These are phyloP conservation scores for Peltaster fructicola DNA, from an alignment of 2,329 filamentous ascomycete species.

Conservation along the genomic window DNA sequence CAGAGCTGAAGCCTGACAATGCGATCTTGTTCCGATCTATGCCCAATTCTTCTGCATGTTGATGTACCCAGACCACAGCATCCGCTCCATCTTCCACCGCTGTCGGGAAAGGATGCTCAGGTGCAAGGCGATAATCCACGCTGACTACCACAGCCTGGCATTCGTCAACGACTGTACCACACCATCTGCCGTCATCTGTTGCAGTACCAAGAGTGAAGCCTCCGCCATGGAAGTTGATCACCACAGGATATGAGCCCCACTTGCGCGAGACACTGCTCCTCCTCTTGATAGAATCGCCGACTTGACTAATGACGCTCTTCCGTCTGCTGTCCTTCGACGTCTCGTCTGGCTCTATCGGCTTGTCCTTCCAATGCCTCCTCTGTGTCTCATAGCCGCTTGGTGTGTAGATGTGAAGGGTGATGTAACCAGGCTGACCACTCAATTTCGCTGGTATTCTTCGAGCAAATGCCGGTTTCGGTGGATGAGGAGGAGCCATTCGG, in stretches of 20 bases:
- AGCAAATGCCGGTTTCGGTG: conserved; percentile 42
- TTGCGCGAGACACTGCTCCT: conserved; percentile 20
- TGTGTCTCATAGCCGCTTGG: conserved; percentile 33
- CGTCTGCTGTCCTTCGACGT: conserved; percentile 7
- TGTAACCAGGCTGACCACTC: conserved; percentile 26
- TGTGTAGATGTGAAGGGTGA: conserved; percentile 44
- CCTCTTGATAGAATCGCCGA: conserved; percentile 10
- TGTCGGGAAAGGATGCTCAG: conserved; percentile 43
- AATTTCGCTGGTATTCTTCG: conserved; percentile 35
- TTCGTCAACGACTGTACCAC: conserved; percentile 35
- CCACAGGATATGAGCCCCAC: conserved; percentile 32
- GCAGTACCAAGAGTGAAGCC: conserved; percentile 43
- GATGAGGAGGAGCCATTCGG: conserved; percentile 40
- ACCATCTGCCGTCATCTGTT: conserved; percentile 45
- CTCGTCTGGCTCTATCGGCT: conserved; percentile 3
- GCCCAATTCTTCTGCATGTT: conserved; percentile 36
- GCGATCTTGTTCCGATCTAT: conserved; percentile 40
- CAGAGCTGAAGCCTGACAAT: conserved; percentile 44
- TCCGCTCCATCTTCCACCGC: conserved; percentile 48
- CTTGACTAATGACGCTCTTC: conserved; percentile 9
- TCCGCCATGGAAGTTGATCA: conserved; percentile 48
- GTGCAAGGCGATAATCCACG: conserved; percentile 43
- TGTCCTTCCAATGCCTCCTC: conserved; percentile 18
- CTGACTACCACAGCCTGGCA: conserved; percentile 40
- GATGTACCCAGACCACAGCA: conserved; percentile 39